Percentiles rank a stretch among this genome's conserved stretches.
Conservation (phyloP, 1,284 basidiomycete species). For the Exobasidium rhododendri region DNA sequence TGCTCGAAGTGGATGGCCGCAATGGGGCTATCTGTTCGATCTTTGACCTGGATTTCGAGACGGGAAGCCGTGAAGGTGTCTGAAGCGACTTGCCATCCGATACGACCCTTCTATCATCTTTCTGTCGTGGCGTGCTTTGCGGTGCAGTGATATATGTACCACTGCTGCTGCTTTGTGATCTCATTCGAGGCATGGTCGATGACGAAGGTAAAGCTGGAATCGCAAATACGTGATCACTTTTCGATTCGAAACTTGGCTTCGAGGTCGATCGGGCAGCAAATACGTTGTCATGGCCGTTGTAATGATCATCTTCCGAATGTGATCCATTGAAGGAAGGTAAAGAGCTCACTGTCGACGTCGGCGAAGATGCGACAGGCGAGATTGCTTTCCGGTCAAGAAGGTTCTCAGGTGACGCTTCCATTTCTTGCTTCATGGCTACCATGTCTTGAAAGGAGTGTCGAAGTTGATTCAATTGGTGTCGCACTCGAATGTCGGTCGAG, state of each 20-base stretch:
- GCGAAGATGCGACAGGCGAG: background rate
- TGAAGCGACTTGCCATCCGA: background rate
- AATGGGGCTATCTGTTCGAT: background rate
- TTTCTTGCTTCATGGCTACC: slow-evolving; percentile 2
- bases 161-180: background rate
- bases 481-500: background rate
- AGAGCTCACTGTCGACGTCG: background rate
- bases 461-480: background rate
- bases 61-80: background rate
- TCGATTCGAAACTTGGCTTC: background rate
- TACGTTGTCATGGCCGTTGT: too few species aligned
- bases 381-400: background rate
- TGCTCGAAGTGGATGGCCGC: too few species aligned
- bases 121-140: background rate
- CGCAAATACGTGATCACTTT: background rate
- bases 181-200: background rate
- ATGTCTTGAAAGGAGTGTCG: background rate
- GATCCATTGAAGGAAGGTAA: background rate
- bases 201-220: background rate
- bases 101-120: background rate
- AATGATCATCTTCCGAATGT: background rate
- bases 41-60: background rate
- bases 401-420: background rate
- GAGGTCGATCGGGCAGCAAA: background rate
- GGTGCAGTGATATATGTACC: background rate